Evolutionary conservation across 129 eudicot species (phyloP).

Genomic region (Arctium lappa): DNA sequence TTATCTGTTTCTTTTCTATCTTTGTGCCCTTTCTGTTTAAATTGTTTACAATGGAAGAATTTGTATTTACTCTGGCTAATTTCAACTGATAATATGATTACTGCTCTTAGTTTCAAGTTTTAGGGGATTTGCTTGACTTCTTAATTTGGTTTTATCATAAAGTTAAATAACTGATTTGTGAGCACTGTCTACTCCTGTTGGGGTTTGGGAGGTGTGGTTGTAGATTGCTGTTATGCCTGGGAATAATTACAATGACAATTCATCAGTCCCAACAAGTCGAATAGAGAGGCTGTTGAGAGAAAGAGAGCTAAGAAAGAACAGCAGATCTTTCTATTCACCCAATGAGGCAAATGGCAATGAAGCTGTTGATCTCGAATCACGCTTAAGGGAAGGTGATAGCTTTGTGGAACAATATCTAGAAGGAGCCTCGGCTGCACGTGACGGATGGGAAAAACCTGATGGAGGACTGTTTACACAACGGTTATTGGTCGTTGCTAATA

Average conservation of each 20-base stretch:
- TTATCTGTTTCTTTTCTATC: slow-evolving; percentile 17
- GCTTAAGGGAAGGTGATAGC: slow-evolving; percentile 22
- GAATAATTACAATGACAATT: slow-evolving; percentile 50
- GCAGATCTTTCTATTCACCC: slow-evolving; percentile 30
- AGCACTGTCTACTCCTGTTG: slow-evolving; percentile 3
- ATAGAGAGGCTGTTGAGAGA: slow-evolving; percentile 62
- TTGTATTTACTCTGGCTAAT: background rate
- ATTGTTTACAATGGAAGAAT: background rate
- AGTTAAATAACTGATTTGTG: slow-evolving; percentile 32
- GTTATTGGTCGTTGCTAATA: slow-evolving; percentile 82
- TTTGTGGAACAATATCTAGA: slow-evolving; percentile 49
- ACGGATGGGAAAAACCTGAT: slow-evolving; percentile 54
- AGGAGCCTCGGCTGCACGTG: slow-evolving; percentile 62
- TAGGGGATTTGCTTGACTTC: background rate
- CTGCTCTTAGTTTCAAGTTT: background rate
- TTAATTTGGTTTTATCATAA: slow-evolving; percentile 21
- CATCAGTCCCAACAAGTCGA: slow-evolving; percentile 46
- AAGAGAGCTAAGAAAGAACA: slow-evolving; percentile 54
- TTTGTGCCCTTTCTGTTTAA: background rate
- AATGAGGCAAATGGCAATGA: slow-evolving; percentile 35
- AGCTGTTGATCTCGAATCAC: slow-evolving; percentile 37
- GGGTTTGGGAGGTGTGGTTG: slow-evolving; percentile 25
- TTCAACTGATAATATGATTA: background rate
- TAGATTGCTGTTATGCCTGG: slow-evolving; percentile 65
- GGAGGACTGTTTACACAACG: slow-evolving; percentile 61